Conservation (phyloP, 371 early-diverging fungal genomes). For the Basidiobolus meristosporus region DNA sequence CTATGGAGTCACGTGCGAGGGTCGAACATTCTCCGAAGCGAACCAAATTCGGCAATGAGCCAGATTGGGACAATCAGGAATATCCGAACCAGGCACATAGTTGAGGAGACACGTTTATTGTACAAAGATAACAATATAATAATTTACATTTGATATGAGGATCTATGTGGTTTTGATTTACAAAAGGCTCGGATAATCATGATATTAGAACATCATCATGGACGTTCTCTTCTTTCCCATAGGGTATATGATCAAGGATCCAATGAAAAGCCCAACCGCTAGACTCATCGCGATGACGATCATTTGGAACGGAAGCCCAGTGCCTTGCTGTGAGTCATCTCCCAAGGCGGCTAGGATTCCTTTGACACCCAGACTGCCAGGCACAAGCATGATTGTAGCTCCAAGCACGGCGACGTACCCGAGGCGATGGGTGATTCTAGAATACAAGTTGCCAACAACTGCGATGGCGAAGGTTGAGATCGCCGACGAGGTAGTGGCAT, state of each 20-base stretch:
- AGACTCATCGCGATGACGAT: constrained; percentile 22
- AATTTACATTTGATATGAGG: too few species aligned
- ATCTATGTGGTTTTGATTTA: too few species aligned
- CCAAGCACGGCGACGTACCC: constrained; percentile 29
- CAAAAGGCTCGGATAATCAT: too few species aligned
- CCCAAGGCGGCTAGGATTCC: constrained; percentile 10
- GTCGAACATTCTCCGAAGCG: too few species aligned
- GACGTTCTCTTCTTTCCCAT: constrained; percentile 26
- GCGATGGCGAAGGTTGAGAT: constrained; percentile 32
- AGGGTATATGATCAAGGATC: constrained; percentile 29
- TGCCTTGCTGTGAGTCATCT: constrained; percentile 19
- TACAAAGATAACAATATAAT: too few species aligned
- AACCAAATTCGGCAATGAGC: too few species aligned
- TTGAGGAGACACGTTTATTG: too few species aligned
- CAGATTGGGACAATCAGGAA: too few species aligned
- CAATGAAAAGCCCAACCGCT: constrained; percentile 31
- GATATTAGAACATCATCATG: constrained; percentile 34
- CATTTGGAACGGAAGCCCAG: constrained; percentile 23
- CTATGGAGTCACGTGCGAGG: too few species aligned
- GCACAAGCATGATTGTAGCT: constrained; percentile 31
- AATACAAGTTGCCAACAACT: constrained; percentile 24
- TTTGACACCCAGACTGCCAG: constrained; percentile 25
- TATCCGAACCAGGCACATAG: too few species aligned
- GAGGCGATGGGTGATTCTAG: constrained; percentile 24
- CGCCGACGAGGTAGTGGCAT: constrained; percentile 17